phyloP scores from a whole-genome alignment of 2,329 filamentous ascomycete species.

The Neocucurbitaria cava region DNA sequence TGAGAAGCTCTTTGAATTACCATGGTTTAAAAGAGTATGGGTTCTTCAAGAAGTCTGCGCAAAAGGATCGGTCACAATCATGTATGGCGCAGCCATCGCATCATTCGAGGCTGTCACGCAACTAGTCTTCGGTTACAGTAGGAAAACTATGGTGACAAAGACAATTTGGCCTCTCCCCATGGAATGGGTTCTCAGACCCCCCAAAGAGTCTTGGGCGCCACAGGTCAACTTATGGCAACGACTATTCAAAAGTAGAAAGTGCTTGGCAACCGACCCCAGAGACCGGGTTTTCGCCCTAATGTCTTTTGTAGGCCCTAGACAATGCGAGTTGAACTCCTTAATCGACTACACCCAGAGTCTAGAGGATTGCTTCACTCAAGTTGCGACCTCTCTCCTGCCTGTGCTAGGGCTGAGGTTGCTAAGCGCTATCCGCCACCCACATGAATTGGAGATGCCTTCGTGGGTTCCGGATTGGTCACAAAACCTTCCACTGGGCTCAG shows the following conservation, averaged over 20 bases:
- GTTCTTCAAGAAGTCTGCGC: slow-evolving; percentile 25
- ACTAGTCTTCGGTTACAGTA: not conserved
- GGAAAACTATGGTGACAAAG: not conserved
- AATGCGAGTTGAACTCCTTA: not conserved
- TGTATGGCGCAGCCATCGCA: slow-evolving; percentile 5
- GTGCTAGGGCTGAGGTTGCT: slow-evolving; percentile 3
- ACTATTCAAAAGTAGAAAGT: slow-evolving; percentile 4
- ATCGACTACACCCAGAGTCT: slow-evolving; percentile 2
- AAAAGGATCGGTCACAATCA: not conserved
- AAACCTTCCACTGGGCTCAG: slow-evolving; percentile 4
- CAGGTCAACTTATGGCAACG: slow-evolving; percentile 5
- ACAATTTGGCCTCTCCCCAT: not conserved
- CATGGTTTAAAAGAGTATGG: slow-evolving; percentile 28
- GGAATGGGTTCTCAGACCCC: not conserved
- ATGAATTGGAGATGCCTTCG: slow-evolving; percentile 7
- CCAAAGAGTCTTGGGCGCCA: not conserved
- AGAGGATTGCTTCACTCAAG: not conserved
- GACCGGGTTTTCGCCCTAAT: slow-evolving; percentile 11
- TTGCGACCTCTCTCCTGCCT: slow-evolving; percentile 6
- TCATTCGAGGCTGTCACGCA: not conserved
- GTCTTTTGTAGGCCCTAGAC: slow-evolving; percentile 2
- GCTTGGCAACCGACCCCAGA: slow-evolving; percentile 11
- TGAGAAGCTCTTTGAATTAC: slow-evolving; percentile 1
- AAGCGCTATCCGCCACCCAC: slow-evolving; percentile 10
- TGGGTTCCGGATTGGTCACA: slow-evolving; percentile 17